Base-by-base conservation (phyloP, 2,329 filamentous ascomycete species). In the Fusarium annulatum region DNA sequence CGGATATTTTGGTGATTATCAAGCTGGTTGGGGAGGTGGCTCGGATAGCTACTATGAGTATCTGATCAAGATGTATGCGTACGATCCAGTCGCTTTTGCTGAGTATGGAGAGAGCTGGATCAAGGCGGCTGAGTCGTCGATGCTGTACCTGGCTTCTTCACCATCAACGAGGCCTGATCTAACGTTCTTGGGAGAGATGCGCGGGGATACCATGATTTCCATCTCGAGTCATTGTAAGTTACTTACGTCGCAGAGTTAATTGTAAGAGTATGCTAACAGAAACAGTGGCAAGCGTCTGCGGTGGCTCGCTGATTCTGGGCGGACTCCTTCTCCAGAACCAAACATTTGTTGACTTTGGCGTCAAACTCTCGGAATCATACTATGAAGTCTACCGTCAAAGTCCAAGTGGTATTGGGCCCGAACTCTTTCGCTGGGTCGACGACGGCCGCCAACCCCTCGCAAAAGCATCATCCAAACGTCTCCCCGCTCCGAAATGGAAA, bases 1-100 rank as follows among this genome's bases (percentile, higher is more conserved):
- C 19, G 73, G 73, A 2, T 19, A 59, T 5, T 76, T 76, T 28
- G 71, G 34, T 0, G 73, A 76, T 7, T 76, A 76, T 3, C 73
- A 76, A 7, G 72, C 69, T 1, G 73, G 73, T 1, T 75, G 73
- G 73, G 73, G 72, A 1, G 73, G 69, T 15, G 73, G 73, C 2
- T 75, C 73, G 0, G 73, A 75, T 28, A 75, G 73, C 2, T 75
- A 75, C 39, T 75, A 75, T 16, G 72, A 75, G 34, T 75, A 75
- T 15, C 69, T 75, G 5, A 73, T 75, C 49, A 75, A 75, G 64
- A 75, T 75, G 73, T 75, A 73, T n/a, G 67, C 64, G 0, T 76
- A 76, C 4, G 73, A 76, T 15, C 65, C 73, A 3, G 48, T 72
- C 1, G 38, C 51, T 0, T 76, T 76, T 46, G 49, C 18, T 0